These are phyloP conservation scores for Spinacia oleracea DNA, from an alignment of 179 eudicot species.

Conservation along the genomic window DNA sequence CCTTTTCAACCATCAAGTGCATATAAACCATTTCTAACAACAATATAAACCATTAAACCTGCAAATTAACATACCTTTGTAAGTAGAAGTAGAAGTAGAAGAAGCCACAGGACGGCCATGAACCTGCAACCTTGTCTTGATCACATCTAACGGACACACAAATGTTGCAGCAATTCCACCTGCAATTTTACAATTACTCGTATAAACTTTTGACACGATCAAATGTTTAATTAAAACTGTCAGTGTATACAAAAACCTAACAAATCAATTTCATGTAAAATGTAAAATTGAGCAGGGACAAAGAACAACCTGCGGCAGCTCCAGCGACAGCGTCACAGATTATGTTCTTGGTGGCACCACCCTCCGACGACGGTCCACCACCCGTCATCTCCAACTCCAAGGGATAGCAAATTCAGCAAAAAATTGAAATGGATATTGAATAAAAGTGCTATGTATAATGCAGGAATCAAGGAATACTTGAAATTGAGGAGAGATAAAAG, in stretches of 20 bases:
- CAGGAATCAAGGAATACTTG: constrained; percentile 13
- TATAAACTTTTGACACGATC: not conserved
- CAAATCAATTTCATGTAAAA: constrained; percentile 12
- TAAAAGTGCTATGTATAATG: not conserved
- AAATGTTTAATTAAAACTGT: not conserved
- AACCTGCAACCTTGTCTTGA: constrained; percentile 90
- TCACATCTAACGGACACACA: constrained; percentile 88
- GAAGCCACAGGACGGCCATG: constrained; percentile 58
- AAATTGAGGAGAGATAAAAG: constrained; percentile 15
- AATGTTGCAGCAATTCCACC: constrained; percentile 92
- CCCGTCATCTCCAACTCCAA: constrained; percentile 35
- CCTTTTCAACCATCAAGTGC: not conserved
- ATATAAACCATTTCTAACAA: not conserved
- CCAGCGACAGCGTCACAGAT: constrained; percentile 68
- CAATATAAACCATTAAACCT: too few relatives aligned
- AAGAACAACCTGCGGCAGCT: constrained; percentile 65
- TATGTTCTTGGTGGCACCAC: constrained; percentile 40
- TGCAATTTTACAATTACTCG: constrained; percentile 23
- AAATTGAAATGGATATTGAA: not conserved
- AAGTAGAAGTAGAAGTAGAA: constrained; percentile 50
- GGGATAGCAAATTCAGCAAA: not conserved
- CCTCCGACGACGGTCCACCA: constrained; percentile 35
- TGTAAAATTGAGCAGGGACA: not conserved
- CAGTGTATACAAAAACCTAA: constrained; percentile 12
- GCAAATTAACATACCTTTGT: constrained; percentile 44